Percentiles rank a stretch among this genome's conserved stretches.
Evolutionary conservation across 805 yeast genomes (phyloP).

Genomic region (Wickerhamiella slavikovae): DNA sequence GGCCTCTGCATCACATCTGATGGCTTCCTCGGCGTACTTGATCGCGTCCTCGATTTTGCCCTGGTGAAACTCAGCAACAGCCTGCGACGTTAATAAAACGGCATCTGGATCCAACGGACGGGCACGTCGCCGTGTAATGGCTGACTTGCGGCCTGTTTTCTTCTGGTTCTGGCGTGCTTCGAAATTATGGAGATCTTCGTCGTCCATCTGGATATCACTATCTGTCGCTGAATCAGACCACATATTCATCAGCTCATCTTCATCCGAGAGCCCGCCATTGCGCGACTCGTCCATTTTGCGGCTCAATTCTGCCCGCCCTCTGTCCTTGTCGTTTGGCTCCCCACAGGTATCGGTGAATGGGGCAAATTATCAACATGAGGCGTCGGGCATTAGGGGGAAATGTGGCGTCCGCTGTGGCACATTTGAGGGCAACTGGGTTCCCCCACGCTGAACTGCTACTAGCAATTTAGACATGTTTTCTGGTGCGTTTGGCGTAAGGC

Average conservation of each 20-base stretch:
- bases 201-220: slow-evolving; percentile 1
- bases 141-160: neutral
- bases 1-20: slow-evolving; percentile 14
- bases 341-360: too few relatives aligned
- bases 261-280: too few relatives aligned
- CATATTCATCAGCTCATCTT: slow-evolving; percentile 2
- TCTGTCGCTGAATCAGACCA: slow-evolving; percentile 33
- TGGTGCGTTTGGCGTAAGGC: too few relatives aligned
- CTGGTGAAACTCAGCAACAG: slow-evolving; percentile 7
- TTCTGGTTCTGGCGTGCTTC: slow-evolving; percentile 1
- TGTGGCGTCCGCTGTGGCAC: too few relatives aligned
- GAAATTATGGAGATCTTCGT: slow-evolving; percentile 1
- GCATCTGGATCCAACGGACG: slow-evolving; percentile 10
- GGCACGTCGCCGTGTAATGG: neutral
- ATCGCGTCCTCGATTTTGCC: slow-evolving; percentile 14
- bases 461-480: too few relatives aligned
- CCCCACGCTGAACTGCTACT: too few relatives aligned
- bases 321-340: too few relatives aligned
- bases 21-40: slow-evolving; percentile 15
- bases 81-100: slow-evolving; percentile 9
- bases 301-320: too few relatives aligned
- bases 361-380: too few relatives aligned
- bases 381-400: too few relatives aligned
- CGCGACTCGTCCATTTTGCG: too few relatives aligned
- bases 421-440: too few relatives aligned